Evolutionary conservation across 768 basidiomycete species (phyloP).

Genomic region (Sporobolomyces phaffii): DNA sequence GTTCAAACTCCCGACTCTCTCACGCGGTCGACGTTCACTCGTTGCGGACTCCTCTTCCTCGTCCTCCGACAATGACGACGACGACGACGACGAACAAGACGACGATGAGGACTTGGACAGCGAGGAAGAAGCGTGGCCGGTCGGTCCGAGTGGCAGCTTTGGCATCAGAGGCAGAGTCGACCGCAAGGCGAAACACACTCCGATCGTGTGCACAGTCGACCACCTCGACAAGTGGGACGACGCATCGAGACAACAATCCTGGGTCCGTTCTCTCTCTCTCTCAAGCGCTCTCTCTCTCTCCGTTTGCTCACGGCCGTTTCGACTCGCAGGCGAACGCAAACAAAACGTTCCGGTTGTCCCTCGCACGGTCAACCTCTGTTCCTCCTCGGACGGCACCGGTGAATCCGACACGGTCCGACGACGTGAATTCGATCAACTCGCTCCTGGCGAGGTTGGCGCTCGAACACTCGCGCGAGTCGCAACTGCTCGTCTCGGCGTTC

Average conservation of each 20-base stretch:
- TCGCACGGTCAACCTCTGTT: constrained; percentile 15
- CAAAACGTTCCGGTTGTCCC: constrained; percentile 33
- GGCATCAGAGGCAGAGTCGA: constrained; percentile 19
- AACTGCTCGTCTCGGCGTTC: constrained; percentile 27
- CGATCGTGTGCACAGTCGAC: too few species aligned
- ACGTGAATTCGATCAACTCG: too few species aligned
- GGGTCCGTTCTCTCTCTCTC: constrained; percentile 13
- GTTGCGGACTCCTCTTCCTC: not conserved
- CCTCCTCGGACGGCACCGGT: not conserved
- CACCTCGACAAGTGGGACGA: constrained; percentile 26
- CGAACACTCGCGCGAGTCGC: constrained; percentile 1
- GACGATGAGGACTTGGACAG: constrained; percentile 12
- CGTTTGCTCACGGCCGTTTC: too few species aligned
- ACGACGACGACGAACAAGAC: not conserved
- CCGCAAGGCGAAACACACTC: constrained; percentile 28
- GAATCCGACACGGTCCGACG: constrained; percentile 2
- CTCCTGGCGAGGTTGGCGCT: constrained; percentile 28
- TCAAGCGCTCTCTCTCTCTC: not conserved
- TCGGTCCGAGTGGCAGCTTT: constrained; percentile 26
- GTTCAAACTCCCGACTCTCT: not conserved
- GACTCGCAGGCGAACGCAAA: constrained; percentile 35
- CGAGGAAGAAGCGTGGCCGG: constrained; percentile 37
- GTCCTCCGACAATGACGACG: not conserved
- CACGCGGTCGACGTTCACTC: not conserved
- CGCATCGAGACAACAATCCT: constrained; percentile 12